Base-by-base conservation (phyloP, 1,284 basidiomycete species). In the Ceratobasidium sp. region DNA sequence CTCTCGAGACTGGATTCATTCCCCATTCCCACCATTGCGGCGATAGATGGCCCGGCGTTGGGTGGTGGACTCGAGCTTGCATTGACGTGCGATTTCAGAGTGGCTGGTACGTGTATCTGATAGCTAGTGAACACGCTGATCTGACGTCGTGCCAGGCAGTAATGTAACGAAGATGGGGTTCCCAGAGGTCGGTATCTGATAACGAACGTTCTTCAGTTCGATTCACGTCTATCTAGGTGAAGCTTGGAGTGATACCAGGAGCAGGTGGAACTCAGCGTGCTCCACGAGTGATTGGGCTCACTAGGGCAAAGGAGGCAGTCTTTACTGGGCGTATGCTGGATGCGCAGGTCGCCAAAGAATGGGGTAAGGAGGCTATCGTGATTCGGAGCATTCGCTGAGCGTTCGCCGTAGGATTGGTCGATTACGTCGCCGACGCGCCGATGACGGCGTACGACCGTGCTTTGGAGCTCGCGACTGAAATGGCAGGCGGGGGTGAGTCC, bases 201-300 rank as follows among this genome's bases (percentile, higher is more conserved):
- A 50, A 32, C 10, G 16, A 6, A 4, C n/a, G 8, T 12, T 14
- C 32, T 4, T 4, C 8, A 2, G 53, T 55, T 14, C n/a, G 4
- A 52, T 32, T 52, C 16, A 64, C 16, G n/a, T 10, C n/a, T 48
- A 21, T 4, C 1, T 52, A 64, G 61, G 61, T 70, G 12, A 87
- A 89, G 67, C 85, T 97, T 28, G 96, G 94, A 3, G 97, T 98
- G 75, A 97, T 98, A 72, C 96, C 96, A 16, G 96, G 96, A 58
- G 95, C 94, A n/a, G 94, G 95, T 2, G 95, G 95, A 1, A 98
- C 96, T 0, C 94, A 96, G 78, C 86, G 96, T 41, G 86, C 92
- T 23, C 89, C 94, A 1, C 88, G 93, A 52, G 81, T 97, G 23
- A 81, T 98, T 12, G 96, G 96, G 0, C 80, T 89, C 21, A 85